Evolutionary conservation across 495 filamentous ascomycete genomes (phyloP).

Genomic region (Tuber calosporum): DNA sequence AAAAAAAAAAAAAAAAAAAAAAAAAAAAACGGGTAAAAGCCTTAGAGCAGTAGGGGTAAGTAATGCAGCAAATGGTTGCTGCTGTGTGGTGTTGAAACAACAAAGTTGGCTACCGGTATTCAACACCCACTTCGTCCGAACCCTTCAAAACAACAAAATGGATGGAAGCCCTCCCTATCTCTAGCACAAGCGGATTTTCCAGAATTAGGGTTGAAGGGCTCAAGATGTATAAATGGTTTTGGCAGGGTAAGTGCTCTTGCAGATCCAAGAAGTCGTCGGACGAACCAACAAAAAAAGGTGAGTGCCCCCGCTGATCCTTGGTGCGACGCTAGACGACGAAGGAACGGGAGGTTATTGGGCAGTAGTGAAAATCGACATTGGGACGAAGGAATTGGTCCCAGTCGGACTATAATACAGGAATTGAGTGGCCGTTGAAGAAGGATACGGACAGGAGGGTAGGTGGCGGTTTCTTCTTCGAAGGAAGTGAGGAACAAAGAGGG

Average conservation of each 20-base stretch:
- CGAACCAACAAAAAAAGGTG: neutral
- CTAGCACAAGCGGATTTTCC: neutral
- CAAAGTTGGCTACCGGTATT: neutral
- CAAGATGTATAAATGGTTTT: neutral
- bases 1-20: too few relatives aligned
- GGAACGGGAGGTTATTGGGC: constrained; percentile 23
- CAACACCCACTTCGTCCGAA: neutral
- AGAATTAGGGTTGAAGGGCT: neutral
- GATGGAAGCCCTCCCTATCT: neutral
- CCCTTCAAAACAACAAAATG: neutral
- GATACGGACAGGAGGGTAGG: neutral
- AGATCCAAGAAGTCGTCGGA: neutral
- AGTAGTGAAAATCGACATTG: constrained; percentile 27
- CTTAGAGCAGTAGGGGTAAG: too few relatives aligned
- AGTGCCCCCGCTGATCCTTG: constrained; percentile 20
- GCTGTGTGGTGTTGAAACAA: neutral
- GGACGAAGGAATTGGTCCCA: constrained; percentile 18
- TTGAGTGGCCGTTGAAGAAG: constrained; percentile 11
- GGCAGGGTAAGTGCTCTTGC: neutral
- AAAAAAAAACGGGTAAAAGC: too few relatives aligned
- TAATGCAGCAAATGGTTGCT: neutral
- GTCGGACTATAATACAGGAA: constrained; percentile 2
- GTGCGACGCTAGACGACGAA: constrained; percentile 24
- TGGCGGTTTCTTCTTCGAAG: constrained; percentile 6
- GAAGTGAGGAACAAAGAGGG: constrained; percentile 21